Base-by-base conservation (phyloP, 1,139 yeast species). In the Saccharomyces pastorianus region DNA sequence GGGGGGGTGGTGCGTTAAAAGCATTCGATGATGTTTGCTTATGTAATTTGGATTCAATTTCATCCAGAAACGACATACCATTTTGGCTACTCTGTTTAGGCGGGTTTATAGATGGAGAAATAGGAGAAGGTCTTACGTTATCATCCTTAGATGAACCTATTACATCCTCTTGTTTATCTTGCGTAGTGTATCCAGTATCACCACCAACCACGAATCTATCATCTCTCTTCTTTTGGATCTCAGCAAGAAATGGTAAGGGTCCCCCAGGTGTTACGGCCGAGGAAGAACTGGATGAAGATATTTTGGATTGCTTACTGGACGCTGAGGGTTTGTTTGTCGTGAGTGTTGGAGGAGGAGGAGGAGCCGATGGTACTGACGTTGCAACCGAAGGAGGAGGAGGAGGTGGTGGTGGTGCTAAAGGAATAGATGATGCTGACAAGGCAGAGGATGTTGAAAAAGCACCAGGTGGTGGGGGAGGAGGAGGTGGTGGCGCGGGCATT, bases 221-320 rank as follows among this genome's bases (percentile, higher is more conserved):
- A 56, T 78, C 78, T 62, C 85, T 71, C 58, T 76, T 79, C 49
- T 77, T 76, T 60, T 80, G 80, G 48, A 82, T 81, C 55, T 81
- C 80, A 1, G 83, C 80, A 47, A 82, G 70, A 61, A 82, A 81
- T 5, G 78, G 71, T 3, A 73, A 66, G 14, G 67, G 60, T 4
- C 69, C 68, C 13, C 73, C 70, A 9, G 70, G 61, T 11, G 57
- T 56, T 3, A 57, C 28, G 3, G 69, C 26, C 13, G 56, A 20
- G 26, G 38, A 27, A 6, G 61, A 50, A 6, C 51, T 41, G 20
- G 59, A n/a, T n/a, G 56, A 25, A 14, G 53, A 17, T n/a, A 48
- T n/a, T 25, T 48, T 28, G 4, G 55, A 20, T 14, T 54, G 34
- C 7, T 14, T 29, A 13, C 9, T 47, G 14, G 68, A 62, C 9